A percentile compares a stretch with the other conserved stretches of the same genome.
These are phyloP conservation scores for Geotrichum klebahnii DNA, from an alignment of 1,139 yeast genomes.

Conservation along the genomic window DNA sequence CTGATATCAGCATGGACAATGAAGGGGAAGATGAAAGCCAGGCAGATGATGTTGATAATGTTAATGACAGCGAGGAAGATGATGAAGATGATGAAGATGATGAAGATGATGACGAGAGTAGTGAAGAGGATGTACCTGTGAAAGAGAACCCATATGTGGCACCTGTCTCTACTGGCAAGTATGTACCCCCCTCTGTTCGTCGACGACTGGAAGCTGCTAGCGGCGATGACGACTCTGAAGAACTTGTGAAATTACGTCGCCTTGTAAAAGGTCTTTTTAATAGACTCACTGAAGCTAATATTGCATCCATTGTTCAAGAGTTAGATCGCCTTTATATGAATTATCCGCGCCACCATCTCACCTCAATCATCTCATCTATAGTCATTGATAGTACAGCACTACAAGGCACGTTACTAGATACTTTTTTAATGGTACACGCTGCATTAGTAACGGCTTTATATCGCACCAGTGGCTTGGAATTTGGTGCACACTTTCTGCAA, in stretches of 20 bases:
- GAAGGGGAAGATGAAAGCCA: no score
- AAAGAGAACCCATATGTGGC: constrained; percentile 87
- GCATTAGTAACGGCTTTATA: constrained; percentile 72
- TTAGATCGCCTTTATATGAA: constrained; percentile 58
- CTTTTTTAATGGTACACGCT: constrained; percentile 76
- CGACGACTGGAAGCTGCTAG: constrained; percentile 40
- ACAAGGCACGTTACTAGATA: constrained; percentile 65
- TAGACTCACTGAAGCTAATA: constrained; percentile 79
- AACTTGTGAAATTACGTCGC: constrained; percentile 50
- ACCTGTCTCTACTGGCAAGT: constrained; percentile 51
- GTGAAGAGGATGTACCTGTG: constrained; percentile 45
- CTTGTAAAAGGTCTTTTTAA: constrained; percentile 77
- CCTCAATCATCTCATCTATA: constrained; percentile 59
- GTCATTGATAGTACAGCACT: constrained; percentile 63
- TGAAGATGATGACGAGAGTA: constrained; percentile 43
- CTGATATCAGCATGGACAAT: constrained; percentile 28
- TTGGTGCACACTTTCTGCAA: constrained; percentile 86
- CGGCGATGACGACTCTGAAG: constrained; percentile 46
- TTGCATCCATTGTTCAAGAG: constrained; percentile 64
- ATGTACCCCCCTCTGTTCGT: constrained; percentile 83
- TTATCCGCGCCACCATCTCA: constrained; percentile 74
- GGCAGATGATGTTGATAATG: constrained; percentile 32
- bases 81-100: constrained; percentile 41
- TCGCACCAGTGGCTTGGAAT: constrained; percentile 74
- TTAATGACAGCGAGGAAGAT: constrained; percentile 37